phyloP scores from a whole-genome alignment of 805 yeast genomes.

The Candida schatavii region DNA sequence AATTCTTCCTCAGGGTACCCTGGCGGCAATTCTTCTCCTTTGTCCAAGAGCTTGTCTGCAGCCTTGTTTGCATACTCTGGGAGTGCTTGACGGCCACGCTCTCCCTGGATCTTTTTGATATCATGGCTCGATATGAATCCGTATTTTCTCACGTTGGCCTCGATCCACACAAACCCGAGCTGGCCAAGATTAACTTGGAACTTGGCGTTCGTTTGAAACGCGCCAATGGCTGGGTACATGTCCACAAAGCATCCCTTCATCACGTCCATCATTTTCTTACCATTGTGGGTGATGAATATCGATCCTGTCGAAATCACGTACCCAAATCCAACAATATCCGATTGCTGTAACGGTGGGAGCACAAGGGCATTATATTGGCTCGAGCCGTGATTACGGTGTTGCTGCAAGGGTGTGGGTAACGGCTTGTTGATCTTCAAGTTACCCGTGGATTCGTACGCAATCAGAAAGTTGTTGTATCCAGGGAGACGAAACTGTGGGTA shows the following conservation, averaged over 20 bases:
- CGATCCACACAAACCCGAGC: constrained; percentile 47
- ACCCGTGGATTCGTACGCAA: constrained; percentile 74
- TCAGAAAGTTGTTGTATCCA: constrained; percentile 66
- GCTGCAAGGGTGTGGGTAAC: constrained; percentile 46
- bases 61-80: constrained; percentile 33
- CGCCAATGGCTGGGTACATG: constrained; percentile 54
- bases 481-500: constrained; percentile 73
- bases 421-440: constrained; percentile 66
- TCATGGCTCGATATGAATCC: constrained; percentile 54
- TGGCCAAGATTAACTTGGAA: constrained; percentile 45
- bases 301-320: constrained; percentile 48
- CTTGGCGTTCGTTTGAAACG: constrained; percentile 41
- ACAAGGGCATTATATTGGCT: constrained; percentile 44
- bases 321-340: constrained; percentile 58
- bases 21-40: constrained; percentile 74
- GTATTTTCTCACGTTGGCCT: constrained; percentile 51
- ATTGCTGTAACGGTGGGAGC: constrained; percentile 49
- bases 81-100: constrained; percentile 36
- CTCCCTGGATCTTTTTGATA: constrained; percentile 33
- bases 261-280: constrained; percentile 50
- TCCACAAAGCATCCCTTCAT: constrained; percentile 48
- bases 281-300: constrained; percentile 53
- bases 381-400: constrained; percentile 37
- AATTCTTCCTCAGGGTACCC: constrained; percentile 61
- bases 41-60: constrained; percentile 58